phyloP scores from a whole-genome alignment of 2,329 filamentous ascomycete genomes.

The Ascochyta clinopodiicola region DNA sequence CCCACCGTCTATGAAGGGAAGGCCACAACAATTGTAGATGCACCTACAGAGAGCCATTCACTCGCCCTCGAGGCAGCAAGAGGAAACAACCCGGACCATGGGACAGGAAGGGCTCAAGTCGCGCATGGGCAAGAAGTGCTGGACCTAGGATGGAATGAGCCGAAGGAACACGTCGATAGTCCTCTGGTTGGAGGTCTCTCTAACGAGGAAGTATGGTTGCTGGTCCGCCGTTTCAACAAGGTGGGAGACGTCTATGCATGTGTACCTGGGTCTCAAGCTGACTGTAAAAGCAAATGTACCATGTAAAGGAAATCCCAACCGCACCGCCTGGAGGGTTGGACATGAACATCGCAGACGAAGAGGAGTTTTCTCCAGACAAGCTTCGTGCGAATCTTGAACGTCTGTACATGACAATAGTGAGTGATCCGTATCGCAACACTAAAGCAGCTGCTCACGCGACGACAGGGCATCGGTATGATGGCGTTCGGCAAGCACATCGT shows the following conservation, averaged over 20 bases:
- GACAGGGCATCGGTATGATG: slow-evolving; percentile 66
- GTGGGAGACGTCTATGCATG: slow-evolving; percentile 41
- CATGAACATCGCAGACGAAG: slow-evolving; percentile 80
- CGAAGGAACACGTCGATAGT: slow-evolving; percentile 60
- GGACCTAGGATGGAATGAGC: slow-evolving; percentile 73
- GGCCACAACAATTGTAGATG: slow-evolving; percentile 46
- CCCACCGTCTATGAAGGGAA: slow-evolving; percentile 37
- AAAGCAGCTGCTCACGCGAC: slow-evolving; percentile 8
- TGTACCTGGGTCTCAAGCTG: slow-evolving; percentile 19
- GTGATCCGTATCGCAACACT: not conserved
- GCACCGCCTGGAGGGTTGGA: slow-evolving; percentile 73
- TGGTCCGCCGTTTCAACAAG: slow-evolving; percentile 78
- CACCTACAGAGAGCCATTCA: slow-evolving; percentile 56
- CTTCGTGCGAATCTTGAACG: slow-evolving; percentile 78
- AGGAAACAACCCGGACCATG: slow-evolving; percentile 49
- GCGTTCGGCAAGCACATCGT: slow-evolving; percentile 75
- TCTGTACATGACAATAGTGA: slow-evolving; percentile 76
- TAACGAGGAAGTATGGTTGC: slow-evolving; percentile 76
- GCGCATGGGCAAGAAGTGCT: slow-evolving; percentile 61
- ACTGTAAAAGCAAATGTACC: slow-evolving; percentile 63
- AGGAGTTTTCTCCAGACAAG: slow-evolving; percentile 86
- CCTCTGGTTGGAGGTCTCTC: slow-evolving; percentile 71
- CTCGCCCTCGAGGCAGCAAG: slow-evolving; percentile 51
- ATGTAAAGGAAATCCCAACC: slow-evolving; percentile 71
- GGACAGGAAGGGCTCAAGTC: slow-evolving; percentile 54